Conservation (phyloP, 2,329 filamentous ascomycete species). For the Cercospora zeae-maydis region DNA sequence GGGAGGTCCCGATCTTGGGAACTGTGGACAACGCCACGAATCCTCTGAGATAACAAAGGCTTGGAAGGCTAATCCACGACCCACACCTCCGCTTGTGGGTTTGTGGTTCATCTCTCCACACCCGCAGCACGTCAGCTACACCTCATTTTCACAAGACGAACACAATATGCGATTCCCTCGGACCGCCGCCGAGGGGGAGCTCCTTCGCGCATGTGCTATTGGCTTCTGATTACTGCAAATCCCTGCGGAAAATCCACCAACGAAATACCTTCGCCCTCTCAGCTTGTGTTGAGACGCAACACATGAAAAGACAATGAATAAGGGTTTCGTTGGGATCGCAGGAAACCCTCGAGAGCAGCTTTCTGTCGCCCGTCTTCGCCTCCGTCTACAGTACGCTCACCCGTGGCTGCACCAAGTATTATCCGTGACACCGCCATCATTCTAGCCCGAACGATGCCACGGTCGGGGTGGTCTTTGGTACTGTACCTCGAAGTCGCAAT, state of each 20-base stretch:
- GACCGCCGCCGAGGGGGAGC: not conserved
- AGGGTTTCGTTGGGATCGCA: not conserved
- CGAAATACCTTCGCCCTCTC: not conserved
- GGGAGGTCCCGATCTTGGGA: not conserved
- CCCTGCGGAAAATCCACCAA: not conserved
- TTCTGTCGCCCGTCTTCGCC: not conserved
- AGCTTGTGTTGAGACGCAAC: not conserved
- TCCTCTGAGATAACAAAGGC: not conserved
- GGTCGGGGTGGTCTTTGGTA: not conserved
- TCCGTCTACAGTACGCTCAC: not conserved
- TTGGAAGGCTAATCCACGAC: not conserved
- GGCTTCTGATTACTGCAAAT: not conserved
- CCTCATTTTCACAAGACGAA: not conserved
- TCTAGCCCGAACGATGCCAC: not conserved
- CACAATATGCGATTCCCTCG: not conserved
- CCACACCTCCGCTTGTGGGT: not conserved
- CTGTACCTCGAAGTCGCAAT: not conserved
- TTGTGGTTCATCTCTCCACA: not conserved
- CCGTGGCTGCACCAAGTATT: not conserved
- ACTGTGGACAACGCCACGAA: not conserved
- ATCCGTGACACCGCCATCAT: not conserved
- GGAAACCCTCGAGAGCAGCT: not conserved
- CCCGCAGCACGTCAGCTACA: not conserved
- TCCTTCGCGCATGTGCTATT: not conserved
- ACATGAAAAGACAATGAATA: slow-evolving; percentile 2